phyloP scores from a whole-genome alignment of 2,329 filamentous ascomycete genomes.

The Scytalidium lignicola region DNA sequence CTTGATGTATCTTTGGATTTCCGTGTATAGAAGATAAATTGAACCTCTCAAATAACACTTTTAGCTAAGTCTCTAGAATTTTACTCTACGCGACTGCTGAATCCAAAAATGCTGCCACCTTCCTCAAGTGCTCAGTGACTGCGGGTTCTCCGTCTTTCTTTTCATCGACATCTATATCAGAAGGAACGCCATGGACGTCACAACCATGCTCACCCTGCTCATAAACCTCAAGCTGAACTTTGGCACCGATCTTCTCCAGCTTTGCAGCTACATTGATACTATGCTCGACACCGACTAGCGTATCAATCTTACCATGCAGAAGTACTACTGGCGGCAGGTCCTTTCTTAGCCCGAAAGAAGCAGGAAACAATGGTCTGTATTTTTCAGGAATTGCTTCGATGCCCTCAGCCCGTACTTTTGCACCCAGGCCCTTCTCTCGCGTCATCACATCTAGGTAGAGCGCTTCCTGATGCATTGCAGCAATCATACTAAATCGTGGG shows the following conservation, averaged over 20 bases:
- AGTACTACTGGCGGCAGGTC: conserved; percentile 7
- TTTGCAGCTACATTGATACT: not conserved
- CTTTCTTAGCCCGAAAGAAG: conserved; percentile 2
- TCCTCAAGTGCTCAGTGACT: not conserved
- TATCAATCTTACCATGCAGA: conserved; percentile 10
- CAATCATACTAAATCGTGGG: not conserved
- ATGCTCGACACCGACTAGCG: conserved; percentile 3
- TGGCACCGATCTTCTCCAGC: not conserved
- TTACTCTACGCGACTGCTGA: no score
- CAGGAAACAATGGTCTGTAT: conserved; percentile 1
- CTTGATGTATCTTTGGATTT: no score
- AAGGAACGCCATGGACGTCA: not conserved
- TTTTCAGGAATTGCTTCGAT: not conserved
- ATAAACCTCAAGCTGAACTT: not conserved
- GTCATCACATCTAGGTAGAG: not conserved
- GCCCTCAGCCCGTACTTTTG: not conserved
- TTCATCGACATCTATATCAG: not conserved
- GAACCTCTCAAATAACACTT: no score
- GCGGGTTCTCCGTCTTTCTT: not conserved
- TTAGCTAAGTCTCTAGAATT: no score
- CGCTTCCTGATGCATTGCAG: not conserved
- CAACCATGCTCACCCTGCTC: not conserved
- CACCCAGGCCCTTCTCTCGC: not conserved
- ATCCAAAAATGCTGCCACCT: no score
- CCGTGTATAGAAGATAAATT: no score